phyloP scores from a whole-genome alignment of 371 early-diverging fungal genomes.

The Mucor indicus region DNA sequence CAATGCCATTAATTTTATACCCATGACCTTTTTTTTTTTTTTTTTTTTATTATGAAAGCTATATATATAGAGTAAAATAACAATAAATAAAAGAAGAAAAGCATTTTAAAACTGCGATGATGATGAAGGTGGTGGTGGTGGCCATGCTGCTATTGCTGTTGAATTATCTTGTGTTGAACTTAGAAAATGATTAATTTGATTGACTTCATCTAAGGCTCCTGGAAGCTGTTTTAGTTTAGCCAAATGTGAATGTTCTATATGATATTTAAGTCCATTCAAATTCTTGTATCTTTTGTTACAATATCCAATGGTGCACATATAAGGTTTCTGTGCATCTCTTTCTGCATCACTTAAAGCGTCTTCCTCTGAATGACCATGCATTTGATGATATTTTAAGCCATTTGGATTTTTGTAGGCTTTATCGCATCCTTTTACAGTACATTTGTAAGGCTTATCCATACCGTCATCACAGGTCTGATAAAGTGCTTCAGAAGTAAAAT shows the following conservation, averaged over 20 bases:
- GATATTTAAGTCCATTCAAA: constrained; percentile 94
- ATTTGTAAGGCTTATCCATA: constrained; percentile 31
- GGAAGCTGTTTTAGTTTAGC: constrained; percentile 20
- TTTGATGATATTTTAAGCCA: constrained; percentile 93
- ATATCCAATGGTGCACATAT: constrained; percentile 35
- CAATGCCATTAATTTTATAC: neutral
- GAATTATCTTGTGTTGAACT: neutral
- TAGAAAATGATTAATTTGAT: constrained; percentile 10
- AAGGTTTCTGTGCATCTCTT: constrained; percentile 67
- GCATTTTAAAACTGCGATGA: neutral
- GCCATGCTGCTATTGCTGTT: neutral
- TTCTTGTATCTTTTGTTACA: constrained; percentile 55
- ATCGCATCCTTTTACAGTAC: constrained; percentile 69
- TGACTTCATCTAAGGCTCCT: too few species aligned
- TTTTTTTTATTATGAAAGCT: neutral
- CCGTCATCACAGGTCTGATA: constrained; percentile 27
- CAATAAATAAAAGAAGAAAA: neutral
- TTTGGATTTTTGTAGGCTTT: constrained; percentile 97
- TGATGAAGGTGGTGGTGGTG: neutral
- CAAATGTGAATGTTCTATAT: constrained; percentile 82
- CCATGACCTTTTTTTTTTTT: neutral
- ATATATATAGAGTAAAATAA: too few species aligned
- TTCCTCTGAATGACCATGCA: constrained; percentile 71
- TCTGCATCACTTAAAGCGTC: constrained; percentile 43
- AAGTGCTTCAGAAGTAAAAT: constrained; percentile 20